These are phyloP conservation scores for Solanum chmielewskii DNA, from an alignment of 257 asterid genomes.

Conservation along the genomic window DNA sequence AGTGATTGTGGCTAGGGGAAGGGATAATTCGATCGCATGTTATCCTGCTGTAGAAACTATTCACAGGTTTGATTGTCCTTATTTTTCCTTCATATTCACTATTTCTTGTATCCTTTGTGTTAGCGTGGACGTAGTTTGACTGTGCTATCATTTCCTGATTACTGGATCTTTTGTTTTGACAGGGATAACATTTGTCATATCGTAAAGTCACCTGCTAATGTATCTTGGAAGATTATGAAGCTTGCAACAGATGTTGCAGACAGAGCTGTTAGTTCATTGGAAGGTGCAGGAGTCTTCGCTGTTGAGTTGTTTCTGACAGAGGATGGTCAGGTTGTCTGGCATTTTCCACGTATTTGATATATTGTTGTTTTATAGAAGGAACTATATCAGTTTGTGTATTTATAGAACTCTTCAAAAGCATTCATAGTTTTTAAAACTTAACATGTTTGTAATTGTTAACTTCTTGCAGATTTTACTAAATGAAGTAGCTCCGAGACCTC, in stretches of 20 bases:
- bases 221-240: conserved; percentile 60
- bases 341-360: background rate
- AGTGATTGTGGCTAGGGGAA: conserved; percentile 90
- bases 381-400: background rate
- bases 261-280: conserved; percentile 78
- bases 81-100: background rate
- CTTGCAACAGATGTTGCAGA: conserved; percentile 82
- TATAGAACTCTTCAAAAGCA: background rate
- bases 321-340: conserved; percentile 66
- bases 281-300: conserved; percentile 94
- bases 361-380: background rate
- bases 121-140: background rate
- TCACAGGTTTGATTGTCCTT: conserved; percentile 48
- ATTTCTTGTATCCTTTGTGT: background rate
- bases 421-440: background rate
- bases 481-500: conserved; percentile 99
- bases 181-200: conserved; percentile 95
- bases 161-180: background rate
- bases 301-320: conserved; percentile 88
- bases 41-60: conserved; percentile 92
- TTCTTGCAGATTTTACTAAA: conserved; percentile 63
- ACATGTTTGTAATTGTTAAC: background rate
- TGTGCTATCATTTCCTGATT: background rate
- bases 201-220: conserved; percentile 87
- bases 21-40: conserved; percentile 48